phyloP scores from a whole-genome alignment of 192 early-diverging fungal species.

The Kickxella alabastrina region DNA sequence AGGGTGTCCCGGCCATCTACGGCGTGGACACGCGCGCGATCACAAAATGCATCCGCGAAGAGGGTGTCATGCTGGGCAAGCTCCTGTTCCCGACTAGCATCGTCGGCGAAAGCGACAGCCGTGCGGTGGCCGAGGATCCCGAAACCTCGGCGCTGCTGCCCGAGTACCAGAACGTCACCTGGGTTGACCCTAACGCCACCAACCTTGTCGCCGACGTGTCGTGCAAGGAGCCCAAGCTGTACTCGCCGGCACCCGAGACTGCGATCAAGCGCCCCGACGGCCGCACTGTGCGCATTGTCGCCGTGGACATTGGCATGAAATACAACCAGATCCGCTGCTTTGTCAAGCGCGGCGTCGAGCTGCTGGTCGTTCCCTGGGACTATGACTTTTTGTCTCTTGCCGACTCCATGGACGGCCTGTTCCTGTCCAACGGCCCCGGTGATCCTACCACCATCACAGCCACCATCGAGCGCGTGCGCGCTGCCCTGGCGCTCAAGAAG shows the following conservation, averaged over 20 bases:
- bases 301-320: constrained; percentile 99
- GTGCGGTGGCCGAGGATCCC: constrained; percentile 43
- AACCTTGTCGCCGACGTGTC: constrained; percentile 97
- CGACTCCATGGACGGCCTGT: constrained; percentile 72
- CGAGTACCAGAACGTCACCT: constrained; percentile 76
- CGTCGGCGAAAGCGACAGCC: constrained; percentile 39
- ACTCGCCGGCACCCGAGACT: constrained; percentile 62
- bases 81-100: constrained; percentile 75
- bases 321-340: constrained; percentile 99
- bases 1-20: constrained; percentile 88
- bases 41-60: constrained; percentile 92
- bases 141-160: constrained; percentile 54
- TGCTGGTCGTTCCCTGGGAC: constrained; percentile 95
- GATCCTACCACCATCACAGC: constrained; percentile 80
- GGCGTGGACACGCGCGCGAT: constrained; percentile 95
- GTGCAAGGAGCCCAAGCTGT: constrained; percentile 73
- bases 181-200: constrained; percentile 88
- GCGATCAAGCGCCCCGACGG: constrained; percentile 46
- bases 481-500: constrained; percentile 61
- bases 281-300: constrained; percentile 78
- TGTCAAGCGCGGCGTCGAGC: constrained; percentile 87
- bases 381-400: constrained; percentile 80
- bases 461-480: constrained; percentile 74
- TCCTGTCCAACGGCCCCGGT: constrained; percentile 94
- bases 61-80: constrained; percentile 89